Conservation (phyloP, 257 asterid species). For the Nicotiana undulata region DNA sequence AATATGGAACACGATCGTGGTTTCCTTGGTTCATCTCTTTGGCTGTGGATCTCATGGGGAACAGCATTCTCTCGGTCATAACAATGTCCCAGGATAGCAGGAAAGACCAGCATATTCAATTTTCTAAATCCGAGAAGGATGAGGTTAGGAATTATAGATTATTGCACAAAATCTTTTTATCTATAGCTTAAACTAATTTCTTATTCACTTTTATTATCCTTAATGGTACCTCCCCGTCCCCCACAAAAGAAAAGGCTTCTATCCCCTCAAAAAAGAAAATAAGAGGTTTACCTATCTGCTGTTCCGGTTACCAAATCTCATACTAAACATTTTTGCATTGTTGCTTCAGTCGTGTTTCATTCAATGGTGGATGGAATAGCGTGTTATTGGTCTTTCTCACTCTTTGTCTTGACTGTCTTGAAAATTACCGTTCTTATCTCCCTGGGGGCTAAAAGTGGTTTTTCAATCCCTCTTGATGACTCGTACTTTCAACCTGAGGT, state of each 20-base stretch:
- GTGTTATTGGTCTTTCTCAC: background rate
- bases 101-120: conserved; percentile 29
- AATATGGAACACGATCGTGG: conserved; percentile 72
- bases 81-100: conserved; percentile 21
- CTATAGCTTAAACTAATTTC: background rate
- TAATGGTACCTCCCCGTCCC: background rate
- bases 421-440: background rate
- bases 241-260: background rate
- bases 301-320: background rate
- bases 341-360: background rate
- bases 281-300: background rate
- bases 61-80: conserved; percentile 47
- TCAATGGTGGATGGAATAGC: background rate
- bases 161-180: background rate
- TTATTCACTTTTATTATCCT: background rate
- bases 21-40: conserved; percentile 81
- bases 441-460: background rate
- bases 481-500: background rate
- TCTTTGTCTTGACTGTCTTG: background rate
- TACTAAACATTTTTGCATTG: background rate
- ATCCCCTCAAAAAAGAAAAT: background rate
- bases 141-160: conserved; percentile 47
- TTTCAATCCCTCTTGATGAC: background rate
- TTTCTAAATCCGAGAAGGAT: conserved; percentile 52
- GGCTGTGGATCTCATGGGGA: conserved; percentile 64